These are phyloP conservation scores for Boletus reticuloceps DNA, from an alignment of 768 basidiomycete species.

Conservation along the genomic window DNA sequence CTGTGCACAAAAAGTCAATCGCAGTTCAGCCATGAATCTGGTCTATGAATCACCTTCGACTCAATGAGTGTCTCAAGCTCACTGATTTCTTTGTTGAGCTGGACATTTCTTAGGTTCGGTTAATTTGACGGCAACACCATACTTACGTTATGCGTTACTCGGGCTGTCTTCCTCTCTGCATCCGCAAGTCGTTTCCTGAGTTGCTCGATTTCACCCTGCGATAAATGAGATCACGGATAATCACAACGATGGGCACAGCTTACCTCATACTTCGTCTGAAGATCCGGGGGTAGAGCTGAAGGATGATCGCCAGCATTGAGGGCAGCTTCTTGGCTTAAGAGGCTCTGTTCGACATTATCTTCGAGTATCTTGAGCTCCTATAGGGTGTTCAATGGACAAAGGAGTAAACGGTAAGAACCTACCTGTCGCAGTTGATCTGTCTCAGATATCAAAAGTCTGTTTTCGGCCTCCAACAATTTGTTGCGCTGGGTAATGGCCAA, in stretches of 20 bases:
- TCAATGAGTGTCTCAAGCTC: constrained; percentile 94
- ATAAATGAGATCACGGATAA: neutral
- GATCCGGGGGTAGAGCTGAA: constrained; percentile 24
- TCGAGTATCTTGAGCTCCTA: constrained; percentile 79
- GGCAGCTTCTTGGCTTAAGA: constrained; percentile 50
- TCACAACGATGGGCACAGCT: constrained; percentile 8
- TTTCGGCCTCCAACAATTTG: constrained; percentile 75
- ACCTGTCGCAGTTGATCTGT: constrained; percentile 73
- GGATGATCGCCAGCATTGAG: constrained; percentile 24
- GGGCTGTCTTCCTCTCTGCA: constrained; percentile 71
- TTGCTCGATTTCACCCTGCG: constrained; percentile 65
- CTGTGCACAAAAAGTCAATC: constrained; percentile 35
- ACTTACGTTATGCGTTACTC: constrained; percentile 65
- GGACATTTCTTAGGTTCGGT: constrained; percentile 4
- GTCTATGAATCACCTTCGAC: constrained; percentile 60
- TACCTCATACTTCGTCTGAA: constrained; percentile 55
- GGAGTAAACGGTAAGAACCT: neutral
- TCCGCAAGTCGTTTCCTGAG: constrained; percentile 68
- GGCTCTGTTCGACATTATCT: constrained; percentile 63
- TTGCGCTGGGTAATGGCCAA: constrained; percentile 56
- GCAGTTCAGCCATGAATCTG: neutral
- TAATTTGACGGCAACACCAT: neutral
- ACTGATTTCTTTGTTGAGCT: constrained; percentile 90
- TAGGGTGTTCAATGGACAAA: neutral
- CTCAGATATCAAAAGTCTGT: constrained; percentile 56